A percentile compares a stretch with the other conserved stretches of the same genome.
phyloP scores from a whole-genome alignment of 2,329 filamentous ascomycete genomes.

The Juglanconis oblonga region DNA sequence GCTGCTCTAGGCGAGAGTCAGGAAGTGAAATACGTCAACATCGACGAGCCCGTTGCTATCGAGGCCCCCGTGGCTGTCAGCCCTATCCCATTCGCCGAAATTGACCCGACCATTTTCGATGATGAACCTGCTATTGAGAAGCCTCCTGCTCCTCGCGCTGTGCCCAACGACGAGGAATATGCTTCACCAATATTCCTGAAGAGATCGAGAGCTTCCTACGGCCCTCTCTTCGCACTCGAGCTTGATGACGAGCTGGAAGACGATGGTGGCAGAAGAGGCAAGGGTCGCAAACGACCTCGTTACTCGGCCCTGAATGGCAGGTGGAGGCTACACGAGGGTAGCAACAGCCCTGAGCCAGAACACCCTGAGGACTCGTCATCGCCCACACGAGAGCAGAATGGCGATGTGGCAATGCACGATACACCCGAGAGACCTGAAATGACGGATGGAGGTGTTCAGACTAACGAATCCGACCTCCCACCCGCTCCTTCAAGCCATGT shows the following conservation, averaged over 20 bases:
- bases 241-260: conserved; percentile 67
- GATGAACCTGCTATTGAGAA: neutral
- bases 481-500: conserved; percentile 5
- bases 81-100: conserved; percentile 6
- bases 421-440: conserved; percentile 23
- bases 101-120: conserved; percentile 20
- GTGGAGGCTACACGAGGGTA: conserved; percentile 74
- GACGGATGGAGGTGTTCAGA: conserved; percentile 31
- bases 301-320: conserved; percentile 63
- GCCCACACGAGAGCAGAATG: neutral
- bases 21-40: conserved; percentile 47
- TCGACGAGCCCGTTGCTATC: conserved; percentile 42
- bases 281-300: conserved; percentile 66
- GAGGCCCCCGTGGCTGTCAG: conserved; percentile 12
- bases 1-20: conserved; percentile 45
- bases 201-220: conserved; percentile 66
- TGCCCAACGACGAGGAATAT: conserved; percentile 50
- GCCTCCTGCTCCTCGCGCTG: conserved; percentile 22
- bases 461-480: conserved; percentile 23
- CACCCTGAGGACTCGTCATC: conserved; percentile 17
- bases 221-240: conserved; percentile 60
- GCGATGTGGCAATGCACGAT: conserved; percentile 7
- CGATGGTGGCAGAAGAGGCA: conserved; percentile 57
- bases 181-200: conserved; percentile 79
- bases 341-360: conserved; percentile 65